These are phyloP conservation scores for Forsythia suspensa DNA, from an alignment of 257 asterid genomes.

Conservation along the genomic window DNA sequence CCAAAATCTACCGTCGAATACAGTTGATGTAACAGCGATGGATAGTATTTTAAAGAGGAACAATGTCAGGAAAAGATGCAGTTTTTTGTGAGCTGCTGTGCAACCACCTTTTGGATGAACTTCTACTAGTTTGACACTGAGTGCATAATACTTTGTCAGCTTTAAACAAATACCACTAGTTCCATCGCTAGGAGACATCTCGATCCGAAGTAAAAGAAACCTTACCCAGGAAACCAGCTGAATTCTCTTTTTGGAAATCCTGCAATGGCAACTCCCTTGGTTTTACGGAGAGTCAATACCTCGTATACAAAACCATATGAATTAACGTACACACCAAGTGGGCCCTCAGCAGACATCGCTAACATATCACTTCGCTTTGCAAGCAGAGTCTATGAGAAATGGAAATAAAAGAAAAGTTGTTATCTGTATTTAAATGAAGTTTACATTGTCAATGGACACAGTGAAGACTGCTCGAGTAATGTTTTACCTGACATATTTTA, in stretches of 20 bases:
- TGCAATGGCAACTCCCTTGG: constrained; percentile 59
- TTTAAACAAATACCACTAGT: neutral
- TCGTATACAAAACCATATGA: constrained; percentile 85
- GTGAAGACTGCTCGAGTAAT: neutral
- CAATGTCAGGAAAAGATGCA: no score
- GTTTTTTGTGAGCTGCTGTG: no score
- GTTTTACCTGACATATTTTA: constrained; percentile 77
- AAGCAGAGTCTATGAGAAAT: constrained; percentile 50
- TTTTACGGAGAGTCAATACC: constrained; percentile 72
- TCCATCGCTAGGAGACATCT: neutral
- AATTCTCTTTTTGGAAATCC: constrained; percentile 74
- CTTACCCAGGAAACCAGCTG: constrained; percentile 99
- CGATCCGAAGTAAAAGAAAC: constrained; percentile 13
- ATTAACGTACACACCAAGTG: constrained; percentile 87
- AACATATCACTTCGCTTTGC: constrained; percentile 88
- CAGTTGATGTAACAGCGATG: no score
- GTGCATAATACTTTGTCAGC: neutral
- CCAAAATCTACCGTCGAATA: no score
- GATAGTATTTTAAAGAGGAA: no score
- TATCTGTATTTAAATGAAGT: constrained; percentile 3
- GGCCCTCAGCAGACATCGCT: constrained; percentile 96
- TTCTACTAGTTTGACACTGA: no score
- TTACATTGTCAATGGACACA: neutral
- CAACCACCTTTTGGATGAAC: no score
- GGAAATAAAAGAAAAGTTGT: constrained; percentile 14